These are phyloP conservation scores for Cornus kousa DNA, from an alignment of 148 eudicot genomes.

Conservation along the genomic window DNA sequence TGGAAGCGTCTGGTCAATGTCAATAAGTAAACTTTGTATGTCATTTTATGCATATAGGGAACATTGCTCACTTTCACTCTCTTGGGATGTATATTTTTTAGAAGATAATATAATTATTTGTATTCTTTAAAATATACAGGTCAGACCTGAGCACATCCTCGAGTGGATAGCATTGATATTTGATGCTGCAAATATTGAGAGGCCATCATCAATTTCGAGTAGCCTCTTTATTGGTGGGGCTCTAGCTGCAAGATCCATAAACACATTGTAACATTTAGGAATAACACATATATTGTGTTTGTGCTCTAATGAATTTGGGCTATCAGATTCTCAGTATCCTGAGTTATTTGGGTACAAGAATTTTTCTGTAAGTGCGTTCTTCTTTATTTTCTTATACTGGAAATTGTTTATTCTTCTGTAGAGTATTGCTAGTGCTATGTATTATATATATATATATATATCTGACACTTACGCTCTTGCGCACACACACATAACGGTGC, in stretches of 20 bases:
- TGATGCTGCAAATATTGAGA: slow-evolving; percentile 96
- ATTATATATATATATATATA: no score
- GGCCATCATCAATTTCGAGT: slow-evolving; percentile 61
- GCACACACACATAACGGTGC: no score
- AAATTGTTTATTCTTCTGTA: background rate
- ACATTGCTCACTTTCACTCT: background rate
- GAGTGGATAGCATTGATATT: slow-evolving; percentile 87
- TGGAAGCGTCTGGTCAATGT: no score
- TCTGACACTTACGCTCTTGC: no score
- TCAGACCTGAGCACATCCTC: slow-evolving; percentile 93
- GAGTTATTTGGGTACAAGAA: slow-evolving; percentile 66
- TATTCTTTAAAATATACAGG: slow-evolving; percentile 40
- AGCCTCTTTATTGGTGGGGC: slow-evolving; percentile 91
- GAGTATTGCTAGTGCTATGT: background rate
- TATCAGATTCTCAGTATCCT: slow-evolving; percentile 85
- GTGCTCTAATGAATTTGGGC: slow-evolving; percentile 97
- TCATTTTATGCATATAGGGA: background rate
- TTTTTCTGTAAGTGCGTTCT: slow-evolving; percentile 62
- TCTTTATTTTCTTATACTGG: background rate
- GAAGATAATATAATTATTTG: background rate
- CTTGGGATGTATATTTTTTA: background rate
- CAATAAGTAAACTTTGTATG: slow-evolving; percentile 31
- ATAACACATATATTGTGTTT: slow-evolving; percentile 87
- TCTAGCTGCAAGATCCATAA: slow-evolving; percentile 86
- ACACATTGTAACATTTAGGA: slow-evolving; percentile 85